phyloP scores from a whole-genome alignment of 257 asterid species.

The Perilla frutescens region DNA sequence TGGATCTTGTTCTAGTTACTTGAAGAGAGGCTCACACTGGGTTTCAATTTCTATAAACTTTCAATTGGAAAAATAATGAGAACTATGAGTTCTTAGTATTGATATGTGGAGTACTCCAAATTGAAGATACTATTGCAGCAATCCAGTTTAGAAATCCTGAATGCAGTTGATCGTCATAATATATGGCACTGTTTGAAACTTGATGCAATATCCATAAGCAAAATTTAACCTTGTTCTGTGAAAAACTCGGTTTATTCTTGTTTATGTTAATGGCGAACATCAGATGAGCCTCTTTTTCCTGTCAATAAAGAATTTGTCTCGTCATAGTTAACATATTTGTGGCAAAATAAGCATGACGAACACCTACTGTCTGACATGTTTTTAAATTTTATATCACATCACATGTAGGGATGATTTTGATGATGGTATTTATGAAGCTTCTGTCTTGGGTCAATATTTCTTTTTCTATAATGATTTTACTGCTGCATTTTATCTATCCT shows the following conservation, averaged over 20 bases:
- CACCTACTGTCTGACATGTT: no score
- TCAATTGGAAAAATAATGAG: not conserved
- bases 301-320: no score
- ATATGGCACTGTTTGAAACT: no score
- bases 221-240: not conserved
- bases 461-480: constrained; percentile 1
- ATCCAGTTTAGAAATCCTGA: not conserved
- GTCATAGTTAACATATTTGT: no score
- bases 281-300: not conserved
- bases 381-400: no score
- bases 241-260: not conserved
- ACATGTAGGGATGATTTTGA: not conserved
- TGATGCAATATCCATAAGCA: no score
- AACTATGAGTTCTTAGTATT: no score
- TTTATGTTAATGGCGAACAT: not conserved
- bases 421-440: not conserved
- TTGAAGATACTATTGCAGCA: not conserved
- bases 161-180: not conserved
- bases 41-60: not conserved
- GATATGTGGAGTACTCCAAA: not conserved
- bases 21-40: not conserved
- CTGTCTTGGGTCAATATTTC: not conserved
- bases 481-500: constrained; percentile 9
- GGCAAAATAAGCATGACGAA: no score
- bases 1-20: not conserved